Percentiles rank a stretch among this genome's conserved stretches.
These are phyloP conservation scores for Fragilaria radians DNA, from an alignment of 108 stramenopile genomes.

Conservation along the genomic window DNA sequence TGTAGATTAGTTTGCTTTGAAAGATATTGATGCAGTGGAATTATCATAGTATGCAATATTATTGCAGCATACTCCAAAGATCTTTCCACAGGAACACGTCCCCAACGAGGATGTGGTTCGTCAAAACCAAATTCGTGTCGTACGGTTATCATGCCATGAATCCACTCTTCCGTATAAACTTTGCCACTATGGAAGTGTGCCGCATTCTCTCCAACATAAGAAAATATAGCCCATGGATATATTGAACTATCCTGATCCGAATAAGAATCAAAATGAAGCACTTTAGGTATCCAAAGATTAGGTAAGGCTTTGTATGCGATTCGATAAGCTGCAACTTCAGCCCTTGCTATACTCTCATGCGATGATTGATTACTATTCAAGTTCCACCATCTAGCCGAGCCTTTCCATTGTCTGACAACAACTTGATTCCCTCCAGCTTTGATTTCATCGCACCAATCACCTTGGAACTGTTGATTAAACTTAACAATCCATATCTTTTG, in stretches of 20 bases:
- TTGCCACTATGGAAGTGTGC: neutral
- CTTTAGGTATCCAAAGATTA: conserved; percentile 14
- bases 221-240: conserved; percentile 45
- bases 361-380: conserved; percentile 37
- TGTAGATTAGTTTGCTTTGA: neutral
- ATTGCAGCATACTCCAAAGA: conserved; percentile 48
- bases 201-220: conserved; percentile 29
- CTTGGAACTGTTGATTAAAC: neutral
- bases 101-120: conserved; percentile 85
- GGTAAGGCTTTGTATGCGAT: conserved; percentile 36
- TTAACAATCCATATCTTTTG: conserved; percentile 24
- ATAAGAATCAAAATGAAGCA: conserved; percentile 37
- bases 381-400: conserved; percentile 78
- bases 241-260: conserved; percentile 9
- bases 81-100: conserved; percentile 58
- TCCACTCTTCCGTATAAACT: conserved; percentile 12
- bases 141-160: conserved; percentile 51
- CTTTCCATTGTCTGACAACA: conserved; percentile 62
- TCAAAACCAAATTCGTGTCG: conserved; percentile 81
- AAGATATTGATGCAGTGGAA: conserved; percentile 56
- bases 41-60: conserved; percentile 46
- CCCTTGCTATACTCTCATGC: conserved; percentile 27
- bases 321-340: conserved; percentile 66
- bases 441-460: conserved; percentile 2
- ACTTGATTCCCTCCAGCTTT: conserved; percentile 20